These are phyloP conservation scores for Theobroma cacao DNA, from an alignment of 345 rosid genomes.

Conservation along the genomic window DNA sequence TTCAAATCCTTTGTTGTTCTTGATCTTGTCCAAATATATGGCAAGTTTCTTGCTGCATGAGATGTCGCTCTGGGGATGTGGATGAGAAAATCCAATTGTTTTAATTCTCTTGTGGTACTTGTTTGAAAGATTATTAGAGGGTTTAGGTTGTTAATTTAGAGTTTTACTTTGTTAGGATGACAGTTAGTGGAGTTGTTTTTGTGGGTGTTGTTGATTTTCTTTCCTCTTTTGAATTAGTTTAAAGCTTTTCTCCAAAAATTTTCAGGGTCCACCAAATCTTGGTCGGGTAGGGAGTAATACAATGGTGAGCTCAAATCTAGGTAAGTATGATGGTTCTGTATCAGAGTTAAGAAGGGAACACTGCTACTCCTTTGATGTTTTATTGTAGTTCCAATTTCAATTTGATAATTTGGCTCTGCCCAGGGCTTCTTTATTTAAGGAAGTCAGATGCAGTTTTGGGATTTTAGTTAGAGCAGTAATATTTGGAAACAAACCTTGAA, in stretches of 20 bases:
- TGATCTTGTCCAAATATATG: background rate
- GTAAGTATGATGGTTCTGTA: conserved; percentile 28
- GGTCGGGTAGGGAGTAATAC: conserved; percentile 39
- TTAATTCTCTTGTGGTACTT: background rate
- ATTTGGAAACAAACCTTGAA: conserved; percentile 10
- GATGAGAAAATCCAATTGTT: background rate
- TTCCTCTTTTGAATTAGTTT: conserved; percentile 22
- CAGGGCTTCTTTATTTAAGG: conserved; percentile 17
- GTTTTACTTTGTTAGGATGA: conserved; percentile 5
- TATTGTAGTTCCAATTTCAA: conserved; percentile 1
- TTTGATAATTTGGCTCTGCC: conserved; percentile 13
- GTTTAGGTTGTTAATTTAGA: conserved; percentile 7
- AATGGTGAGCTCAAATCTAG: conserved; percentile 27
- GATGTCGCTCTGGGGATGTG: background rate
- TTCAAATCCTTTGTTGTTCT: background rate
- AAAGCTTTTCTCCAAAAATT: conserved; percentile 37
- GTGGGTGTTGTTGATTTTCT: conserved; percentile 11
- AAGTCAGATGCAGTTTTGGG: conserved; percentile 10
- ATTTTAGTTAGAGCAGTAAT: background rate
- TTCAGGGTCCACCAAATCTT: conserved; percentile 49
- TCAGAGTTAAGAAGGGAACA: conserved; percentile 19
- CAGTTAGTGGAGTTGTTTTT: conserved; percentile 18
- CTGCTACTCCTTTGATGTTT: background rate
- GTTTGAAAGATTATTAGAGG: background rate
- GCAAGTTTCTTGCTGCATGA: conserved; percentile 1